These are phyloP conservation scores for Sordaria brevicollis DNA, from an alignment of 495 filamentous ascomycete genomes.

Conservation along the genomic window DNA sequence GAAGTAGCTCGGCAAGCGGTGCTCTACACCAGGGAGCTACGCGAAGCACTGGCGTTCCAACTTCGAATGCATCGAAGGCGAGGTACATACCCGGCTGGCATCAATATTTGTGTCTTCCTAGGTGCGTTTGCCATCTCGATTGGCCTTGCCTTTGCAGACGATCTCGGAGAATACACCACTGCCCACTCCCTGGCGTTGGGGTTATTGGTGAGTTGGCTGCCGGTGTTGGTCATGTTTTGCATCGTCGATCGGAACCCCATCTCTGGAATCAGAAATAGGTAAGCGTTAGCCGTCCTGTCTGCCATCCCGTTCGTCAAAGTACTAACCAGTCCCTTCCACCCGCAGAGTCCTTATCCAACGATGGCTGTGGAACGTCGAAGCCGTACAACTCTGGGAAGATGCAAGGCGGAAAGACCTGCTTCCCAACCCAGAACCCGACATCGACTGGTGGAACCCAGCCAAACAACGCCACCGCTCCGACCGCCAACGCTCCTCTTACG, in stretches of 20 bases:
- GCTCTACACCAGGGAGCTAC: slow-evolving; percentile 3
- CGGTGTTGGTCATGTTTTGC: slow-evolving; percentile 32
- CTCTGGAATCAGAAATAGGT: slow-evolving; percentile 23
- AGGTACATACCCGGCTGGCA: not conserved
- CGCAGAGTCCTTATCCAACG: not conserved
- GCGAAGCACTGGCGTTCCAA: slow-evolving; percentile 4
- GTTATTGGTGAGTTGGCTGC: slow-evolving; percentile 37
- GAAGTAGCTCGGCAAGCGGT: not conserved
- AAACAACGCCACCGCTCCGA: not conserved
- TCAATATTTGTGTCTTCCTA: slow-evolving; percentile 10
- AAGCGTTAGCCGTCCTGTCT: too few species aligned
- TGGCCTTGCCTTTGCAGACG: slow-evolving; percentile 29
- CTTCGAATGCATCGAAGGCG: slow-evolving; percentile 5
- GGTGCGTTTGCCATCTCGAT: slow-evolving; percentile 31
- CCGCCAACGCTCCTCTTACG: not conserved
- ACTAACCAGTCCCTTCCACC: slow-evolving; percentile 21
- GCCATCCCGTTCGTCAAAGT: too few species aligned
- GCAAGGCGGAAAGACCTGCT: not conserved
- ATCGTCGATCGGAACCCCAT: slow-evolving; percentile 42
- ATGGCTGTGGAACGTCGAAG: slow-evolving; percentile 10
- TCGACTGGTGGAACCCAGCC: not conserved
- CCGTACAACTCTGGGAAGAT: slow-evolving; percentile 1
- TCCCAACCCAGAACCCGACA: not conserved
- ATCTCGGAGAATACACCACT: slow-evolving; percentile 24
- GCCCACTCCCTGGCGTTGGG: slow-evolving; percentile 40